Base-by-base conservation (phyloP, 148 eudicot genomes). In the Silene uniflora region DNA sequence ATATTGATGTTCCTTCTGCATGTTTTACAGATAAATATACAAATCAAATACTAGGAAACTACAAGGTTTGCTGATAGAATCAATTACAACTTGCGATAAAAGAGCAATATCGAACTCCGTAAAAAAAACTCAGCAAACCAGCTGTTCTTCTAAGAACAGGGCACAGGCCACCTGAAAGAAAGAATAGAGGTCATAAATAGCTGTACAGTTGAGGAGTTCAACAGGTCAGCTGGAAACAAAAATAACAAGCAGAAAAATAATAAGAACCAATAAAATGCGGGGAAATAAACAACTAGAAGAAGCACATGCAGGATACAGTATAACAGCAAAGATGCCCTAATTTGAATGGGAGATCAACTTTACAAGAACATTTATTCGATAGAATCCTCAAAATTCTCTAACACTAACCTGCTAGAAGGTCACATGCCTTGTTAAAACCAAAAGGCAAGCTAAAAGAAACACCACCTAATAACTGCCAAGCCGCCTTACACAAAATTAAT, bases 161-260 rank as follows among this genome's bases (percentile, higher is more conserved):
- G 75, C 81, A 82, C 78, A 68, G 72, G 72, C 24, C 61, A 85
- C 85, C 85, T 82, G 87, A 73, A 85, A 84, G 61, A 76, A 58
- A 71, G 66, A 71, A 67, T 75, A 69, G 35, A 63, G 70, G 13
- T 55, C 59, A 60, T 17, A 63, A 63, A 62, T 22, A 29, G 76
- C 25, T 18, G 69, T 59, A 27, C 44, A 76, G 3, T 67, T 42
- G 39, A 49, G 19, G 72, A 58, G n/a, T 39, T 25, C 25, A 72
- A 72, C 16, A 27, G 7, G 69, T 22, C 19, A 27, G 59, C 18
- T 35, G 14, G 19, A 56, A 66, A 62, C 52, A 18, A 67, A 46
- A 62, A 56, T 39, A 7, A 29, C 22, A 63, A 46, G 71, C 39
- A 61, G 39, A 49, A 69, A 55, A 32, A 32, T 32, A 32, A 2